Conservation (phyloP, 2,329 filamentous ascomycete species). For the Ploettnerulaceae sp. region DNA sequence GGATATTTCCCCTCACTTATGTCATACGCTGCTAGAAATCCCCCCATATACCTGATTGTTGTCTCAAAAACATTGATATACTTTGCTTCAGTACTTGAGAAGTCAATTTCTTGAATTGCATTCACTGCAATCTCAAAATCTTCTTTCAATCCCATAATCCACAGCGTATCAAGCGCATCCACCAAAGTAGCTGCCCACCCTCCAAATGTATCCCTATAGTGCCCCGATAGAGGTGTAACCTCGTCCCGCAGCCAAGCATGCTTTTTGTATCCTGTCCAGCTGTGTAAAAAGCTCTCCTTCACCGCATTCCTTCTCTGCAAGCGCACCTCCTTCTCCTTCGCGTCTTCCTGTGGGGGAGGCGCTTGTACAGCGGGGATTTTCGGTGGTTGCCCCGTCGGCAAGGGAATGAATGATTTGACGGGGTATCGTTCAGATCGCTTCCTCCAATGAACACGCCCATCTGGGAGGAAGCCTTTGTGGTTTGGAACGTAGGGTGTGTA, state of each 20-base stretch:
- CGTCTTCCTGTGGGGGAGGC: constrained; percentile 21
- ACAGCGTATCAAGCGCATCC: constrained; percentile 76
- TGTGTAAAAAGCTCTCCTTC: constrained; percentile 31
- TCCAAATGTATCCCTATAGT: constrained; percentile 75
- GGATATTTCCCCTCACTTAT: constrained; percentile 67
- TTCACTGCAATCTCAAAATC: constrained; percentile 76
- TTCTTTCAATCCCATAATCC: constrained; percentile 76
- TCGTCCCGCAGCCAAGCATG: constrained; percentile 86
- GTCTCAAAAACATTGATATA: constrained; percentile 68
- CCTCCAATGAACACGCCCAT: constrained; percentile 48
- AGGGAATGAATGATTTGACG: constrained; percentile 25
- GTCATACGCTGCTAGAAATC: constrained; percentile 81
- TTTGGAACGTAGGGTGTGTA: constrained; percentile 19
- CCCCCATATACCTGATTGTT: constrained; percentile 85
- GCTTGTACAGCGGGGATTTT: constrained; percentile 30
- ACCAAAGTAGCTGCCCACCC: constrained; percentile 87
- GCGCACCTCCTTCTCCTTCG: constrained; percentile 22
- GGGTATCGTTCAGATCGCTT: constrained; percentile 30
- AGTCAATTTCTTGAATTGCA: constrained; percentile 70
- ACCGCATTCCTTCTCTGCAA: constrained; percentile 26
- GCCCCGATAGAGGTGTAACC: constrained; percentile 64
- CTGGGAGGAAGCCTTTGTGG: constrained; percentile 35
- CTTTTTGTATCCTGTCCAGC: constrained; percentile 78
- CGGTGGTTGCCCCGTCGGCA: constrained; percentile 27
- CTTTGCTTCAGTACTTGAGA: constrained; percentile 54